These are phyloP conservation scores for Kalanchoe fedtschenkoi DNA, from an alignment of 164 flowering plant genomes.

Conservation along the genomic window DNA sequence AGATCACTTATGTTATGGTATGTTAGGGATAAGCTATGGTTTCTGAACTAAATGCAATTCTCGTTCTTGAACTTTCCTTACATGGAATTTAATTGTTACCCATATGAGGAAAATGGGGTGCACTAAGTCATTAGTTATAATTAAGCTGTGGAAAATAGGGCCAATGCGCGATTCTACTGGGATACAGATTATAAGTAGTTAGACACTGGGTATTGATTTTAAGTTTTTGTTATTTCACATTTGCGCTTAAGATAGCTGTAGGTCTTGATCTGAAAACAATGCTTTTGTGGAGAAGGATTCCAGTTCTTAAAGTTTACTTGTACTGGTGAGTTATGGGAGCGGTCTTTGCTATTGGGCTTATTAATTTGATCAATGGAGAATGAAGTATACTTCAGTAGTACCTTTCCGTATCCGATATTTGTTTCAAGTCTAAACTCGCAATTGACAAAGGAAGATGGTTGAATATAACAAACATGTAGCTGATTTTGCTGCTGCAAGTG, in stretches of 20 bases:
- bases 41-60: too few species aligned
- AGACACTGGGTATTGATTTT: too few species aligned
- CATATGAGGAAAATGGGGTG: not conserved
- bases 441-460: slow-evolving; percentile 74
- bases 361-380: not conserved
- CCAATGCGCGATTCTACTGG: not conserved
- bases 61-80: too few species aligned
- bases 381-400: not conserved
- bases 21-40: too few species aligned
- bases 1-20: too few species aligned
- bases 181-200: not conserved
- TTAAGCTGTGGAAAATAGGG: not conserved
- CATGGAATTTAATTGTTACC: not conserved
- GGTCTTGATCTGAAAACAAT: not conserved
- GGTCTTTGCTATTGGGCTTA: too few species aligned
- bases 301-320: too few species aligned
- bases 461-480: slow-evolving; percentile 79
- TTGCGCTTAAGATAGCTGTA: not conserved
- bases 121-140: not conserved
- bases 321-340: not conserved
- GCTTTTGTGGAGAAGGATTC: too few species aligned
- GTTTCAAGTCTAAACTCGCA: not conserved
- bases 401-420: not conserved
- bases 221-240: too few species aligned
- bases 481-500: slow-evolving; percentile 54